These are phyloP conservation scores for Penicillium longicatenatum DNA, from an alignment of 495 filamentous ascomycete genomes.

Conservation along the genomic window DNA sequence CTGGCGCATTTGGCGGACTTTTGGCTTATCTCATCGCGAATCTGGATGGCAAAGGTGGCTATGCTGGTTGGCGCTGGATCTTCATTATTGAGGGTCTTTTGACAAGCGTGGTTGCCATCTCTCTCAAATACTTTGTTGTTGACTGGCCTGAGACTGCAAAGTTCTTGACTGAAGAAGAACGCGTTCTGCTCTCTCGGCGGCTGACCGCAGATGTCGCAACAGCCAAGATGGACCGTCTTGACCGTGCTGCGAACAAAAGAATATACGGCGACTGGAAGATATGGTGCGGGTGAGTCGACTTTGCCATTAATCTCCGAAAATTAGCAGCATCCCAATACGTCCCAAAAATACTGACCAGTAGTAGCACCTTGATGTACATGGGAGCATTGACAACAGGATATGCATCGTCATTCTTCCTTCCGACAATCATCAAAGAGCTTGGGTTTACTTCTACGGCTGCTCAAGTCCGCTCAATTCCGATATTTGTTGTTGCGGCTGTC, in stretches of 20 bases:
- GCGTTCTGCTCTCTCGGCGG: conserved; percentile 52
- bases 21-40: conserved; percentile 64
- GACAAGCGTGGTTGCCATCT: conserved; percentile 52
- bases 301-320: conserved; percentile 55
- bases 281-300: conserved; percentile 61
- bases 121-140: conserved; percentile 60
- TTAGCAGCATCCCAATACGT: background rate
- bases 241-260: conserved; percentile 44
- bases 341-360: background rate
- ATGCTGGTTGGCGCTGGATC: conserved; percentile 68
- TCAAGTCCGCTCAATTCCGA: conserved; percentile 73
- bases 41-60: conserved; percentile 57
- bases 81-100: conserved; percentile 68
- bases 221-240: conserved; percentile 55
- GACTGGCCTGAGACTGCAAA: conserved; percentile 60
- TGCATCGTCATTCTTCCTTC: conserved; percentile 65
- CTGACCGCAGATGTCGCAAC: conserved; percentile 52
- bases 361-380: conserved; percentile 55
- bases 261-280: conserved; percentile 4
- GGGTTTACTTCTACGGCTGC: conserved; percentile 59
- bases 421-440: conserved; percentile 63
- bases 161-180: conserved; percentile 54
- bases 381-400: conserved; percentile 63
- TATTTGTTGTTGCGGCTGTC: conserved; percentile 65
- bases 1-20: conserved; percentile 67